phyloP scores from a whole-genome alignment of 2,329 filamentous ascomycete species.

The Fusarium sp. region DNA sequence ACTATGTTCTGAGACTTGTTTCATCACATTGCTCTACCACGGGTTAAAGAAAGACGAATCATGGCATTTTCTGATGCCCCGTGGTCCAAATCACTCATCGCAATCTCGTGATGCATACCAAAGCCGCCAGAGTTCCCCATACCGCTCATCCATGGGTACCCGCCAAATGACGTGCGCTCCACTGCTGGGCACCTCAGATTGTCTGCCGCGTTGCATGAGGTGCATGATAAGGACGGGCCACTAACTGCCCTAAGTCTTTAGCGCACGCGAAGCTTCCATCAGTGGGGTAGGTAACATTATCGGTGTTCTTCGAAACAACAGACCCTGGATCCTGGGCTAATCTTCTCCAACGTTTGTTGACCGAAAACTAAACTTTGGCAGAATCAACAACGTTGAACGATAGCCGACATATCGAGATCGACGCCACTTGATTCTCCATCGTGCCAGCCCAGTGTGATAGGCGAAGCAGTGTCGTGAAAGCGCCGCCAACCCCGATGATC shows the following conservation, averaged over 20 bases:
- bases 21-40: constrained; percentile 22
- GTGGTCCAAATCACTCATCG: constrained; percentile 21
- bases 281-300: constrained; percentile 29
- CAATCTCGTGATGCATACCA: constrained; percentile 33
- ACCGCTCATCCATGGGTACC: constrained; percentile 2
- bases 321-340: constrained; percentile 23
- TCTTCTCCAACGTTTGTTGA: constrained; percentile 46
- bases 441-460: constrained; percentile 17
- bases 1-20: not conserved
- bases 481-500: constrained; percentile 31
- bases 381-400: constrained; percentile 23
- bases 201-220: constrained; percentile 10
- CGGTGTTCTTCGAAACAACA: constrained; percentile 12
- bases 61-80: constrained; percentile 10
- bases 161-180: constrained; percentile 45
- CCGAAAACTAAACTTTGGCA: constrained; percentile 23
- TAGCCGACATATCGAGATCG: constrained; percentile 14
- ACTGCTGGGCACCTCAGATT: constrained; percentile 20
- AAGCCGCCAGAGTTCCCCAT: constrained; percentile 1
- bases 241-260: constrained; percentile 42
- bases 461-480: constrained; percentile 1
- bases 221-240: constrained; percentile 31
- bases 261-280: constrained; percentile 26
- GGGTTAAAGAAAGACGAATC: constrained; percentile 20
- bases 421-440: constrained; percentile 2